These are phyloP conservation scores for Aspergillus proliferans DNA, from an alignment of 2,329 filamentous ascomycete genomes.

Conservation along the genomic window DNA sequence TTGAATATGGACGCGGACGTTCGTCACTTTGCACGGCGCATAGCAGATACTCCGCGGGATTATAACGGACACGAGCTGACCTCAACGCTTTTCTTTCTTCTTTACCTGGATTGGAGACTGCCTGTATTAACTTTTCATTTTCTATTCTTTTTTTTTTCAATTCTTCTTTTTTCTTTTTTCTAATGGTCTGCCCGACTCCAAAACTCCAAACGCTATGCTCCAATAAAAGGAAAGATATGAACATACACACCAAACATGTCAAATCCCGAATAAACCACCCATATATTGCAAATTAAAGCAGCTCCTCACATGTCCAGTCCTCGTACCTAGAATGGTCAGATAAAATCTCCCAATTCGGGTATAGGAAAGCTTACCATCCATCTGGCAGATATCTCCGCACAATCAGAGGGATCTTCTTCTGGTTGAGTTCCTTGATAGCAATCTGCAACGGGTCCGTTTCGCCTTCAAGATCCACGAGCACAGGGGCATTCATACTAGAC, in stretches of 20 bases:
- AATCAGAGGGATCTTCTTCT: conserved; percentile 98
- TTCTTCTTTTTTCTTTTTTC: conserved; percentile 14
- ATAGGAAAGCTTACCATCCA: conserved; percentile 67
- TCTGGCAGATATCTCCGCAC: conserved; percentile 93
- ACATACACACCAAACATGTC: conserved; percentile 18
- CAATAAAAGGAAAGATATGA: conserved; percentile 13
- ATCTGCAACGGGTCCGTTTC: conserved; percentile 97
- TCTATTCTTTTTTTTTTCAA: conserved; percentile 1
- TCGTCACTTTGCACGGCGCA: conserved; percentile 2
- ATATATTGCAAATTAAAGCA: conserved; percentile 48
- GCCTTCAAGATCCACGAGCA: conserved; percentile 91
- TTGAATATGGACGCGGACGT: no score
- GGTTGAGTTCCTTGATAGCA: conserved; percentile 90
- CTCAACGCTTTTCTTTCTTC: neutral
- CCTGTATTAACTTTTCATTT: conserved; percentile 4
- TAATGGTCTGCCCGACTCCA: conserved; percentile 17
- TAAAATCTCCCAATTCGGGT: conserved; percentile 1
- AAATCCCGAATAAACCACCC: conserved; percentile 7
- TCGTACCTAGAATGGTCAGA: conserved; percentile 64
- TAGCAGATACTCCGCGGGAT: conserved; percentile 1
- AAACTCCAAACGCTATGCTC: conserved; percentile 39
- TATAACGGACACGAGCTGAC: neutral
- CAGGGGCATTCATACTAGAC: conserved; percentile 87
- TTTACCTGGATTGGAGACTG: neutral
- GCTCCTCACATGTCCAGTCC: conserved; percentile 97